Base-by-base conservation (phyloP, 768 basidiomycete genomes). In the Leucocoprinus sp. region DNA sequence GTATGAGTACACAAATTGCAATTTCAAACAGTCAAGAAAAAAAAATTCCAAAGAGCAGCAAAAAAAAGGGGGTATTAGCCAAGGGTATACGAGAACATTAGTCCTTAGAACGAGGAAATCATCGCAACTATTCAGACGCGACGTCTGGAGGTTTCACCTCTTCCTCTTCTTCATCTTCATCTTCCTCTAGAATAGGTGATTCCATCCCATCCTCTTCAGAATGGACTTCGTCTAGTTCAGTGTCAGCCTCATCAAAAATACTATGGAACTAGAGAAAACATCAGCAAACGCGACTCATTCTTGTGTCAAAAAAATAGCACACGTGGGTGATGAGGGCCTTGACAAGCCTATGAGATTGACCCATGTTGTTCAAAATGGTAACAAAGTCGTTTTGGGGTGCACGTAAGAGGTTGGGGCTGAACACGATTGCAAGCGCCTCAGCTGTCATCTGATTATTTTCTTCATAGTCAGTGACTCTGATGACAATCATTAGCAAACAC, bases 381-480 rank as follows among this genome's bases (percentile, higher is more conserved):
- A 74, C 77, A 61, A 88, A 83, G 57, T 87, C 82, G 50, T 84
- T 85, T 56, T 83, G 78, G 2, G 84, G 84, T 3, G 85, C 81
- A 15, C 86, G 79, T 42, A 88, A 58, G 37, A 90, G 62, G 57
- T 87, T 89, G 5, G 85, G 87, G 50, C 85, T 85, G 62, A 91
- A 90, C 14, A 91, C 87, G 42, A 90, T 89, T 0, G 90, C 82
- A 2, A 93, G 69, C 5, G 84, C 80, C 52, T 90, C 82, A 1
- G 86, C 80, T 1, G 84, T 87, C 90, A 93, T 93, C 49, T 92
- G 89, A 54, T 91, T 93, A 39, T 80, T 74, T 48, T 91, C 88
- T 58, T 92, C 88, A 61, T 74, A 87, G 57, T 91, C 87, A 3
- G 87, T 86, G n/a, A 91, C 84, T 57, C 86, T 86, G 56, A 4